Base-by-base conservation (phyloP, 306 rosid genomes). In the Cicer yamashitae region DNA sequence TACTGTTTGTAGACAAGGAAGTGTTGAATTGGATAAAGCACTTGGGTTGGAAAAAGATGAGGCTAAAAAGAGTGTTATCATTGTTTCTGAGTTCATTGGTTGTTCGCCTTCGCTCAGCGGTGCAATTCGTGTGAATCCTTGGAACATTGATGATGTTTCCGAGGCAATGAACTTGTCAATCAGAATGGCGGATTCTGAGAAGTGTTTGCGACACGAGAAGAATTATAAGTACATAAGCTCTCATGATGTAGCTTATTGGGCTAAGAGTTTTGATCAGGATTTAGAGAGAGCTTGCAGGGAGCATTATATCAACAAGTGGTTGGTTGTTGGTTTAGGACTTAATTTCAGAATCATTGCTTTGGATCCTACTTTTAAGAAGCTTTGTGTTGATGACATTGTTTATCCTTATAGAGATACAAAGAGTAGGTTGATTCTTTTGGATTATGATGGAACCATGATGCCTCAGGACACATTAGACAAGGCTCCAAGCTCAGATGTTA, bases 41-140 rank as follows among this genome's bases (percentile, higher is more conserved):
- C 54, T 86, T 54, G 87, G 66, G 0, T 12, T 75, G 39, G 79
- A 44, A 7, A 68, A 34, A 0, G 79, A 70, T 20, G 87, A 34
- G 37, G 17, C 79, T 9, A 86, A 82, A 34, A 77, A 71, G 47
- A 91, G 96, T 7, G 89, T 89, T 3, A 84, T 91, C 39, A 78
- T 91, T 14, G 96, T 91, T 41, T 91, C 96, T 1, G 96, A 91
- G 73, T 91, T 91, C 83, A 88, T 91, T 1, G 96, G 96, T 0
- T 91, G 93, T 82, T 91, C 96, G 0, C 96, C 96, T 0, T 91
- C 96, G 1, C 88, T 91, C 7, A 91, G 96, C 2, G 90, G 96
- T 3, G 96, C 96, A 0, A 85, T 91, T 40, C 85, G 93, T 20
- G 90, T 91, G 48, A 91, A 91, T 48, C 93, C 96, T 0, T 91